Conservation (phyloP, 2,329 filamentous ascomycete genomes). For the Paecilomyces niveus region DNA sequence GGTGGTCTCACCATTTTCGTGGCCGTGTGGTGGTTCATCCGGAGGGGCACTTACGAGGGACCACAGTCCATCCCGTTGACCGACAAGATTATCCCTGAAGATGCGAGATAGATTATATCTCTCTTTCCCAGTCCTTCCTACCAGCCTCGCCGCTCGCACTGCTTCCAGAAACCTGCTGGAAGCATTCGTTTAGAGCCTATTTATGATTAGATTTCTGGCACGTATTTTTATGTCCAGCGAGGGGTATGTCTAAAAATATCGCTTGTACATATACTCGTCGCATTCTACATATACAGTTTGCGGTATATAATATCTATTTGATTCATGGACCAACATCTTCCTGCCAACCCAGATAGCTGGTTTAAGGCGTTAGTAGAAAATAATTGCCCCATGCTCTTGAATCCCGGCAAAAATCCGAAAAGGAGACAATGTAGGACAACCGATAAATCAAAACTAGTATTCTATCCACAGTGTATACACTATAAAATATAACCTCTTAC, state of each 20-base stretch:
- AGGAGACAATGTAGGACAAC: no score
- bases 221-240: neutral
- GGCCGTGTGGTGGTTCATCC: constrained; percentile 38
- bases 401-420: no score
- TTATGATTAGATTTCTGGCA: neutral
- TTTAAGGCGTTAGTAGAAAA: neutral
- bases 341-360: neutral
- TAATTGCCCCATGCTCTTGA: no score
- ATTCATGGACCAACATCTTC: neutral
- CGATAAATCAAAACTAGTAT: no score
- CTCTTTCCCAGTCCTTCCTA: constrained; percentile 11
- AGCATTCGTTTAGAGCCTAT: neutral
- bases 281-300: neutral
- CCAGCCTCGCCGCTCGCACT: neutral
- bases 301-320: neutral
- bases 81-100: constrained; percentile 24
- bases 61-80: constrained; percentile 29
- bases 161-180: neutral
- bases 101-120: constrained; percentile 19
- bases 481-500: no score
- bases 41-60: constrained; percentile 26
- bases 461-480: no score
- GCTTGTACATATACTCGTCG: neutral
- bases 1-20: constrained; percentile 47
- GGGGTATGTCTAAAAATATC: neutral